Evolutionary conservation across 345 rosid genomes (phyloP), one percentile per base, ranked within the genome.

Genomic region (Gossypium turneri): DNA sequence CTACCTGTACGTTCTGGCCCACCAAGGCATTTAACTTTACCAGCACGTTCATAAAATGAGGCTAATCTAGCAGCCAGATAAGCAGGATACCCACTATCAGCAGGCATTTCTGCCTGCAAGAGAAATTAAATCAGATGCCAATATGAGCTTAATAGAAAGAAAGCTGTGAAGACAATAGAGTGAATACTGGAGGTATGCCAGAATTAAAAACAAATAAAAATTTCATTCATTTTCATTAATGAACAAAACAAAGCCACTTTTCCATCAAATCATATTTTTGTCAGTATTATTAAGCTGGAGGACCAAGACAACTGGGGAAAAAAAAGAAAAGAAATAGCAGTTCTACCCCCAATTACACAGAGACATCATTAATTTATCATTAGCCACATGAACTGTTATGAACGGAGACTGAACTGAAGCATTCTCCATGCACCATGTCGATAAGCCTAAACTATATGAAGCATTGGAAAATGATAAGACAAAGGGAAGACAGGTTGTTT

Each of bases 31-130:
- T 92, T 93, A 61, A 96, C 99, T 84, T 96, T 96, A 74, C 99
- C 99, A 75, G 98, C 99, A 80, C 99, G 98, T 53, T 96, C 99
- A 79, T 96, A 96, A 79, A 93, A 96, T 63, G 99, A 96, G 25
- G 99, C 99, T 63, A 96, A 81, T 84, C 99, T 96, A 65, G 99
- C 97, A 6, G 99, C 99, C 79, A 96, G 86, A 81, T 96, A 96
- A 77, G 99, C 99, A 76, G 99, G 99, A 86, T 96, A 96, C 73
- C 99, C 99, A 85, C 99, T 96, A 81, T 96, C 99, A 22, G 99
- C 99, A 82, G 99, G 99, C 99, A 96, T 96, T 87, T 96, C 99
- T 59, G 99, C 98, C 98, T 96, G 87, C 51, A 76, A 83, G 53
- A 73, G 67, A 84, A 82, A 83, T 53, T 12, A 71, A 63, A 44